Evolutionary conservation across 1,139 yeast genomes (phyloP), one percentile per base, ranked within the genome.

Genomic region (Magnusiomyces clavatus): DNA sequence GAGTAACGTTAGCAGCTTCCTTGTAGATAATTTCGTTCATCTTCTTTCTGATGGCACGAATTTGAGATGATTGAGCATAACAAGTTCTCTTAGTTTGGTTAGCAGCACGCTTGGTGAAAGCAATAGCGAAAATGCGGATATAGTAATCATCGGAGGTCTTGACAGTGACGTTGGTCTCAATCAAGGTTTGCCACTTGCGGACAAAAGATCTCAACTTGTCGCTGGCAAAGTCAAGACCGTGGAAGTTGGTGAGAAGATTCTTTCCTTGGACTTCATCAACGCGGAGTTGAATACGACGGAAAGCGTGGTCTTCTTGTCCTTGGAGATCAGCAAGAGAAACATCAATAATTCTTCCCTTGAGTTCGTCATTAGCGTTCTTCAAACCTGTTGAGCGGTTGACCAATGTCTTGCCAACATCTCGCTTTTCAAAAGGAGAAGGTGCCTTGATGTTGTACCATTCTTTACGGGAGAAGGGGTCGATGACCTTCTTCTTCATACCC

Each of bases 371-470:
- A 71, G 95, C 92, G 78, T 83, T 86, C 81, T 84, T 69, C 75
- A 87, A 80, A 84, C 96, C 95, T 65, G 95, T 83, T 59, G 94
- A 83, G 74, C 86, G 85, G 92, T 87, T 87, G 73, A 87, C 90
- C 69, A 87, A 78, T 65, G 96, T 87, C 84, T 86, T 86, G 75
- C 96, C 96, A 69, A 86, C 95, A 70, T 85, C 84, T 77, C 95
- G 85, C 84, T 84, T 84, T 76, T 86, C 95, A 69, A 86, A 87
- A 68, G 95, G 86, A 70, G 95, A 82, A 70, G 96, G 96, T 64
- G 96, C 96, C 81, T 87, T 86, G 78, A 87, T 84, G 75, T 83
- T 90, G 76, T 78, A 87, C 96, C 96, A 86, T 70, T 86, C 95
- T 80, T 87, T 87, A 75, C 86, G 85, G 82, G 92, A 78, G 87